A percentile compares a stretch with the other conserved stretches of the same genome.
phyloP scores from a whole-genome alignment of 2,329 filamentous ascomycete genomes.

The Talaromyces sp. region DNA sequence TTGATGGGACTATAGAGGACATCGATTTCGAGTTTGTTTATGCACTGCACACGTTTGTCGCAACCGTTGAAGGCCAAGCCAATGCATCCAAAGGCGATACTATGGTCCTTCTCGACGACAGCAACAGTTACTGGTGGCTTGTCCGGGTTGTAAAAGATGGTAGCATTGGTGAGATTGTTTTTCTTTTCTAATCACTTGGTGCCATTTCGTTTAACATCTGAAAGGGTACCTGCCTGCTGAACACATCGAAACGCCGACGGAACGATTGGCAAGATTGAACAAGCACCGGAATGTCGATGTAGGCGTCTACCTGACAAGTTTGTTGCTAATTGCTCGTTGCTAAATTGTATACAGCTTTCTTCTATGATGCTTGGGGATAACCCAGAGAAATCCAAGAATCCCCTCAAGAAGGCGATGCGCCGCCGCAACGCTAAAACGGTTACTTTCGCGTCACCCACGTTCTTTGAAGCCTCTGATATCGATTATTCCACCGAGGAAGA shows the following conservation, averaged over 20 bases:
- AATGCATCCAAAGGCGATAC: conserved; percentile 98
- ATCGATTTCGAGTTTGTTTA: conserved; percentile 99
- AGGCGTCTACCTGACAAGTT: conserved; percentile 32
- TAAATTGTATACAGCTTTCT: conserved; percentile 47
- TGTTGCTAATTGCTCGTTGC: not conserved
- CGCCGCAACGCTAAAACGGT: conserved; percentile 80
- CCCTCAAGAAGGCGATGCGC: conserved; percentile 77
- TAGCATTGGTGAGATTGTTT: conserved; percentile 66
- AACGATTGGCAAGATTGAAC: conserved; percentile 86
- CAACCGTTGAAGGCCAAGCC: conserved; percentile 94
- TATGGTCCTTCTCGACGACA: conserved; percentile 96
- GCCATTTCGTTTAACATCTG: not conserved
- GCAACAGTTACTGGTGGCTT: conserved; percentile 99
- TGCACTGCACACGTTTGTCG: conserved; percentile 93
- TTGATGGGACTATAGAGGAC: conserved; percentile 66
- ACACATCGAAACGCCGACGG: conserved; percentile 96
- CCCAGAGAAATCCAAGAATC: conserved; percentile 73
- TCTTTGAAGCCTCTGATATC: conserved; percentile 79
- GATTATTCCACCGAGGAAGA: conserved; percentile 82
- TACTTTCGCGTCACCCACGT: conserved; percentile 77
- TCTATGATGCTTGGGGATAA: conserved; percentile 68
- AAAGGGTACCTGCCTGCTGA: conserved; percentile 91
- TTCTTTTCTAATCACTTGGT: conserved; percentile 48
- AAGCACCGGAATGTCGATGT: conserved; percentile 98
- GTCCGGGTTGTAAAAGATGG: conserved; percentile 96